Base-by-base conservation (phyloP, 2,329 filamentous ascomycete species). In the Venturia asperata region DNA sequence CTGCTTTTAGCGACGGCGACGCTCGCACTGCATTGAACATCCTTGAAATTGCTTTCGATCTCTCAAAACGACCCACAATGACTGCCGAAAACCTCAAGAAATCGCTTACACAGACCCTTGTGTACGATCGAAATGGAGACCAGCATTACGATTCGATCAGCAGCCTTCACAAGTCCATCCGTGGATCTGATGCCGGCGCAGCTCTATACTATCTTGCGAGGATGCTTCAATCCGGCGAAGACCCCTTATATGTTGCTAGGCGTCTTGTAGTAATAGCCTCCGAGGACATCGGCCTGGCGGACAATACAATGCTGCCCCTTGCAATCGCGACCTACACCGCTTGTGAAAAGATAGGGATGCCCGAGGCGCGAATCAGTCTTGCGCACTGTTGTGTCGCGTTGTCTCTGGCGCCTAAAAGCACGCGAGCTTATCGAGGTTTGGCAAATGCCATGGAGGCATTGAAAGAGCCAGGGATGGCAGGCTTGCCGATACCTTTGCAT, bases 121-220 rank as follows among this genome's bases (percentile, higher is more conserved):
- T 97, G 17, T 97, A 97, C 77, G 94, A 99, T 76, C 87, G 94
- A 64, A 90, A 90, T 0, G 93, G 94, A 63, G 94, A 99, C 76
- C 91, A 96, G 74, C 94, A 97, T 77, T 99, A 97, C 79, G 93
- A 99, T 74, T 94, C 90, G 64, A 97, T 99, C 72, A 96, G 91
- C 0, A 94, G 94, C 39, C 94, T 97, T 71, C 94, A 97, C 82
- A 99, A 99, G 72, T 92, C 92, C 2, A 87, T 97, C 11, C 89
- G 94, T 58, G 94, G 94, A 49, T 89, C 86, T 65, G 88, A 97
- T 72, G 77, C 93, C 0, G 90, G 97, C 74, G 94, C 93, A 0
- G 84, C 93, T 0, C 82, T 99, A 1, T 99, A 97, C 79, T 99
- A 97, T 75, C 85, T 99, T 1, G 91, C 90, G 0, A 88, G 94